phyloP scores from a whole-genome alignment of 805 yeast species.

The Ogataea polymorpha region DNA sequence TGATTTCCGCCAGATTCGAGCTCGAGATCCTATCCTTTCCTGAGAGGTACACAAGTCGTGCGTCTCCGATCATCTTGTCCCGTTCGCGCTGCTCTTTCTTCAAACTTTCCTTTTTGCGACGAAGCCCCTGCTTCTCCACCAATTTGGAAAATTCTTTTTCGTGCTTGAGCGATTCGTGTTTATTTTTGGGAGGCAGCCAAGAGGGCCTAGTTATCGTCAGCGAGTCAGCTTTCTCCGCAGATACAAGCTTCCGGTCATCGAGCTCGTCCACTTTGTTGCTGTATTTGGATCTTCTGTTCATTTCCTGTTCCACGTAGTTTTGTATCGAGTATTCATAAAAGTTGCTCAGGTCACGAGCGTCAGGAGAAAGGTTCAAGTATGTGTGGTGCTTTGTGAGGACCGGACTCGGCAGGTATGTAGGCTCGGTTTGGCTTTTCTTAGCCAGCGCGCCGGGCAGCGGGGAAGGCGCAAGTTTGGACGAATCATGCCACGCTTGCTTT shows the following conservation, averaged over 20 bases:
- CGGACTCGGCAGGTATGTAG: constrained; percentile 19
- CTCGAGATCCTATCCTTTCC: constrained; percentile 26
- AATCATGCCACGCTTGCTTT: constrained; percentile 25
- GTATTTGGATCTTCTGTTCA: constrained; percentile 35
- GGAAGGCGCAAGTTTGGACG: constrained; percentile 40
- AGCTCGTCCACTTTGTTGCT: constrained; percentile 37
- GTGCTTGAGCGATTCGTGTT: constrained; percentile 51
- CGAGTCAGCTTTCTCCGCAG: constrained; percentile 54
- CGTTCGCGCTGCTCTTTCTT: constrained; percentile 33
- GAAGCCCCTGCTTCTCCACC: constrained; percentile 33
- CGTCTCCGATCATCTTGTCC: constrained; percentile 33
- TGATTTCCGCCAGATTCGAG: constrained; percentile 32
- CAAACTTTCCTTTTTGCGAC: constrained; percentile 30
- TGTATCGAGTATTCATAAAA: constrained; percentile 40
- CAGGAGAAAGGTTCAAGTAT: constrained; percentile 31
- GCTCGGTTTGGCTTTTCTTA: constrained; percentile 1
- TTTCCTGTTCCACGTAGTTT: constrained; percentile 34
- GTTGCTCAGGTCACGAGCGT: constrained; percentile 39
- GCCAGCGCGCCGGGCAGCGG: constrained; percentile 44
- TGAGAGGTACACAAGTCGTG: constrained; percentile 31
- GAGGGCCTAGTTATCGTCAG: constrained; percentile 65
- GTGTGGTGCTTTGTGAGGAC: constrained; percentile 27
- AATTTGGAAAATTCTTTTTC: constrained; percentile 48
- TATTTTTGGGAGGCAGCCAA: constrained; percentile 66
- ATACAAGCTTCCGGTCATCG: constrained; percentile 59